phyloP scores from a whole-genome alignment of 768 basidiomycete genomes.

The Mrakia blollopis region DNA sequence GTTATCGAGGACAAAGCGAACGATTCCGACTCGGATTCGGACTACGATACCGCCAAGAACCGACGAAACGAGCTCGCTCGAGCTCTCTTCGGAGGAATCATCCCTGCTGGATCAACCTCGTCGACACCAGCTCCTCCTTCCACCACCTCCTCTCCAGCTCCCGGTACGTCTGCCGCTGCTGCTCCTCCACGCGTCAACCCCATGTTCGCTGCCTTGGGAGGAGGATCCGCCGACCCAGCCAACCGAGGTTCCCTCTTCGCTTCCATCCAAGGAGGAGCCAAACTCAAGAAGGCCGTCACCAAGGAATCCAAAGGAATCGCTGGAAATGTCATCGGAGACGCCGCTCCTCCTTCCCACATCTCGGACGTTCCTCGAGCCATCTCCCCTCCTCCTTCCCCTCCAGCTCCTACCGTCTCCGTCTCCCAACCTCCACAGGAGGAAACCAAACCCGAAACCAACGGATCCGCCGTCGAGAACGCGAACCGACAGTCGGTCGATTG shows the following conservation, averaged over 20 bases:
- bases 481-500: conserved; percentile 82
- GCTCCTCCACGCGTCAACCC: conserved; percentile 42
- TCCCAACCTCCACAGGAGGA: not conserved
- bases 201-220: conserved; percentile 47
- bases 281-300: conserved; percentile 69
- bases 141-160: conserved; percentile 41
- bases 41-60: conserved; percentile 60
- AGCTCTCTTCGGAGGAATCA: conserved; percentile 67
- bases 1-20: conserved; percentile 65
- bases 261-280: conserved; percentile 71
- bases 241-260: conserved; percentile 60
- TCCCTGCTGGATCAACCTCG: conserved; percentile 48
- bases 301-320: conserved; percentile 66
- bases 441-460: conserved; percentile 5
- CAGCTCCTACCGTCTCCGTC: conserved; percentile 29
- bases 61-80: conserved; percentile 68
- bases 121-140: conserved; percentile 35
- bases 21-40: conserved; percentile 63
- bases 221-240: conserved; percentile 37
- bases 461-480: too few species aligned
- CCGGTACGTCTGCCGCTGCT: conserved; percentile 38
- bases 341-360: conserved; percentile 65
- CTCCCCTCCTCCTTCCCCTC: conserved; percentile 42
- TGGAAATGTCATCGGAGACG: conserved; percentile 70
- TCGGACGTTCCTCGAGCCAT: conserved; percentile 46